Base-by-base conservation (phyloP, 352 stramenopile species). In the Phytophthora meadii region DNA sequence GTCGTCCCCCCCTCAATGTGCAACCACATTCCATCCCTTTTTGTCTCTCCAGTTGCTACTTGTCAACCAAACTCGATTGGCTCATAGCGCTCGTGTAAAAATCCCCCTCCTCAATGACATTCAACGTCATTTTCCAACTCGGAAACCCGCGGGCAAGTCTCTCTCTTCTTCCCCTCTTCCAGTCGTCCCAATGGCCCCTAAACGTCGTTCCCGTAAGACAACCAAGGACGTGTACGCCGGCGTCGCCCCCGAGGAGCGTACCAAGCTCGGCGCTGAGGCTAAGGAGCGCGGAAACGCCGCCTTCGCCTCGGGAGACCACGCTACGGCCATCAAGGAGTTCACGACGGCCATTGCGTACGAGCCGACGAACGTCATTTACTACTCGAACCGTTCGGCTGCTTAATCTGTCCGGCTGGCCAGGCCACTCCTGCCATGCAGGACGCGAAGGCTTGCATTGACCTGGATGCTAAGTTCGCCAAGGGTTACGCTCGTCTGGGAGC, bases 271-370 rank as follows among this genome's bases (percentile, higher is more conserved):
- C 45, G 84, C 78, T 24, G 86, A 95, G 76, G 87, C 87, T 68
- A 95, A 95, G 77, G 88, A 93, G 76, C 84, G 84, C 50, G 87
- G 87, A 59, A 95, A 95, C 79, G 67, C 86, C 15, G 87, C 87
- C 22, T 95, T 94, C 54, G 81, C 84, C 15, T 65, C 75, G 22
- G 86, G 83, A 47, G 87, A 95, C 77, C 82, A 91, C 75, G 76
- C 79, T n/a, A 82, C 77, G 30, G 87, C 87, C 59, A 92, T 95
- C 81, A 93, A 93, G 79, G 85, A 94, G 71, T 95, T 95, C 79
- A 93, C 87, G 25, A 81, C 77, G 22, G 88, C 88, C 57, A 94
- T 96, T 50, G 84, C 83, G 19, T 94, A 92, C 77, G 87, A 96
- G 74, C 88, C 88, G 12, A 82, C 76, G 37, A 94, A 94, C 70